These are phyloP conservation scores for Aspergillus puulaauensis DNA, from an alignment of 2,329 filamentous ascomycete genomes.

Conservation along the genomic window DNA sequence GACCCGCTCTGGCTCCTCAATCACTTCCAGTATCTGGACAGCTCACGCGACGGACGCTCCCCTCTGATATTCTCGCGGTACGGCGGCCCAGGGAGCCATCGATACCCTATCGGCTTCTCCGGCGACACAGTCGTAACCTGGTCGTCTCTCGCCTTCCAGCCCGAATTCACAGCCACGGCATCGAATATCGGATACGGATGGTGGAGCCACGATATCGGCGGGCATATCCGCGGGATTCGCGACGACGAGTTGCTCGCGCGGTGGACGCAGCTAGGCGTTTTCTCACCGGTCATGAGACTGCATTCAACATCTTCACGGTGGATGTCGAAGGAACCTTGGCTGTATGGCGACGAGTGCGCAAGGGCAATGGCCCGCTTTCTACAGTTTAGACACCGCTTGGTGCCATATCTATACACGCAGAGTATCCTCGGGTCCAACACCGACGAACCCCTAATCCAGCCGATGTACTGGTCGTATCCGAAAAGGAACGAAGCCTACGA, in stretches of 20 bases:
- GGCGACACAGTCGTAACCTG: conserved; percentile 62
- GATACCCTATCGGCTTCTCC: conserved; percentile 65
- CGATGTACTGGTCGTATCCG: conserved; percentile 63
- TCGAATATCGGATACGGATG: conserved; percentile 68
- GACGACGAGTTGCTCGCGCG: conserved; percentile 60
- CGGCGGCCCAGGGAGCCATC: conserved; percentile 62
- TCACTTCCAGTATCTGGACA: conserved; percentile 63
- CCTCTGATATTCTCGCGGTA: conserved; percentile 62
- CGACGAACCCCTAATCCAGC: conserved; percentile 57
- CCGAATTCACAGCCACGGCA: conserved; percentile 65
- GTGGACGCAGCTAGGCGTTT: conserved; percentile 63
- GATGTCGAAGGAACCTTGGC: conserved; percentile 64
- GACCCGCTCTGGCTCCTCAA: conserved; percentile 67
- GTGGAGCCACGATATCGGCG: conserved; percentile 70
- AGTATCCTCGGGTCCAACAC: conserved; percentile 49
- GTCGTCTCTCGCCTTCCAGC: conserved; percentile 62
- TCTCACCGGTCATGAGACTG: conserved; percentile 61
- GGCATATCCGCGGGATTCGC: conserved; percentile 56
- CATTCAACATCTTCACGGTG: conserved; percentile 60
- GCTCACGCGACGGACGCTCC: conserved; percentile 39
- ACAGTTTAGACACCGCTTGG: conserved; percentile 56
- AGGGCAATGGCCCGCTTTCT: conserved; percentile 52
- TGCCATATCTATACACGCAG: conserved; percentile 62
- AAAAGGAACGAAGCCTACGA: conserved; percentile 54
- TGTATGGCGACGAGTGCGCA: conserved; percentile 49